phyloP scores from a whole-genome alignment of 192 early-diverging fungal genomes.

The Coemansia sp. region DNA sequence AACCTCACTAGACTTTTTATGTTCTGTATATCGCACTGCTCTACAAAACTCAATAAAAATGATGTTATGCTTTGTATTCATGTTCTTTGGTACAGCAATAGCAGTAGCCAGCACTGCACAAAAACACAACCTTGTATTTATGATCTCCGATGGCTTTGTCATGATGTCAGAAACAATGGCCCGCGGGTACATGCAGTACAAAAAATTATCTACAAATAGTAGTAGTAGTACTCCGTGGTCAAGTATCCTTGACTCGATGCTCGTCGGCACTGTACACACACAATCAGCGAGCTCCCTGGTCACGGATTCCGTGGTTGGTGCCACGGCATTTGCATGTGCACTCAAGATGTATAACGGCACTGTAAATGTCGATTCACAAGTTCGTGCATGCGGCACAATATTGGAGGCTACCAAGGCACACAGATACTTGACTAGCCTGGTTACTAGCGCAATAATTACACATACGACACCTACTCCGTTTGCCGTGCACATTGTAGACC shows the following conservation, averaged over 20 bases:
- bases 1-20: too few species aligned
- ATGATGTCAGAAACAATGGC: constrained; percentile 58
- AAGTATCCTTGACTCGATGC: constrained; percentile 50
- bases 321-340: constrained; percentile 58
- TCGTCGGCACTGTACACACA: constrained; percentile 54
- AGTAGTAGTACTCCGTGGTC: constrained; percentile 22
- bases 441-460: constrained; percentile 59
- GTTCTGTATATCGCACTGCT: too few species aligned
- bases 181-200: constrained; percentile 39
- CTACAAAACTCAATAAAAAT: too few species aligned
- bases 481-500: constrained; percentile 53
- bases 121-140: constrained; percentile 56
- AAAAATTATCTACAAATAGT: too few species aligned
- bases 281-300: constrained; percentile 53
- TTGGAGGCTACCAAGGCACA: constrained; percentile 57
- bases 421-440: constrained; percentile 55
- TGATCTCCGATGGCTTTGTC: constrained; percentile 65
- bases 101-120: too few species aligned
- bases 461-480: constrained; percentile 62
- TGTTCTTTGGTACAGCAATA: too few species aligned
- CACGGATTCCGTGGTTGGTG: constrained; percentile 63
- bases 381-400: constrained; percentile 56
- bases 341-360: constrained; percentile 57
- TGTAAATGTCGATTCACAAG: constrained; percentile 45
- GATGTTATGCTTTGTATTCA: too few species aligned